Base-by-base conservation (phyloP, 148 eudicot genomes). In the Cornus suecica region DNA sequence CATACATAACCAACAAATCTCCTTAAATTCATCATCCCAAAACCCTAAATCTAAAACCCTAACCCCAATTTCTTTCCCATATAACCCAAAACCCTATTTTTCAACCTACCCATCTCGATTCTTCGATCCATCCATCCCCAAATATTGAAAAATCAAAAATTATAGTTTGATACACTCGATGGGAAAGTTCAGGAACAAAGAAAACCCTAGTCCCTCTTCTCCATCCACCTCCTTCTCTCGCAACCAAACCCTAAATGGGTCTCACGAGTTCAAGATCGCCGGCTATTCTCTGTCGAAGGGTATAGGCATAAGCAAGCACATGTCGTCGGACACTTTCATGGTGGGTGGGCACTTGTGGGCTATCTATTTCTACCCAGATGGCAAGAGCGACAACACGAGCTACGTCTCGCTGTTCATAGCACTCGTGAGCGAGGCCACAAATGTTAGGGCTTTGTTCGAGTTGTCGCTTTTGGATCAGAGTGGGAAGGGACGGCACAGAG, bases 321-420 rank as follows among this genome's bases (percentile, higher is more conserved):
- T 88, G n/a, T 70, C 83, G 70, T 88, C 91, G 1, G 87, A 88
- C 7, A 82, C 85, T 10, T 88, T 88, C 76, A 69, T 66, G 66
- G 88, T 88, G 2, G 91, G 91, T 1, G 91, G 91, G 10, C 81
- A 81, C 63, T 32, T 61, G 45, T 88, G 91, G 91, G 88, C 91
- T 5, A 82, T 88, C 41, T 88, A 84, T 67, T 88, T 83, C 67
- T 88, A 85, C 56, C 90, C 90, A 16, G 90, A 88, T 75, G 90
- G 90, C 0, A 88, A 88, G 73, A 79, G 84, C 69, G 31, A 88
- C 72, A 80, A 84, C 70, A 76, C 80, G 3, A 48, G 73, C 23
- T 81, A 85, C 23, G 87, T 86, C 10, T 88, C 91, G 41, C 71
- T 84, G 69, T 88, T 88, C 62, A 86, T 88, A 41, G 88, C 91